These are phyloP conservation scores for Marasmius tenuissimus DNA, from an alignment of 1,284 basidiomycete genomes.

Conservation along the genomic window DNA sequence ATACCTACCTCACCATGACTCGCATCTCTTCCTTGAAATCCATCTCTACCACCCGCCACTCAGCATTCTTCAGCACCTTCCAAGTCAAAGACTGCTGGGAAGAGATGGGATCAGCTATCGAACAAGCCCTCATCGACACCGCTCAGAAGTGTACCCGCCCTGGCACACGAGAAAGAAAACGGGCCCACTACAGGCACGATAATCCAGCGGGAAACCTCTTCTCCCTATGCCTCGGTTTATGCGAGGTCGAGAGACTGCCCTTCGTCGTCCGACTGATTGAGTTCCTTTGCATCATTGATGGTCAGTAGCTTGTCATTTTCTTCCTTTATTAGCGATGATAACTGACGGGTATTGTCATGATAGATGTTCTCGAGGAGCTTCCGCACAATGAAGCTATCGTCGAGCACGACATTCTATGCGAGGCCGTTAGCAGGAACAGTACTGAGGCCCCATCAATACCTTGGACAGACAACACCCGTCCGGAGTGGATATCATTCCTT, in stretches of 20 bases:
- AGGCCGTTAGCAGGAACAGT: constrained; percentile 12
- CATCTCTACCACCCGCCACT: constrained; percentile 7
- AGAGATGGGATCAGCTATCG: constrained; percentile 15
- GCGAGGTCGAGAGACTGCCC: constrained; percentile 17
- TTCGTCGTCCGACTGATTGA: constrained; percentile 19
- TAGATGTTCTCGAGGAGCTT: constrained; percentile 22
- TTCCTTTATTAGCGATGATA: not conserved
- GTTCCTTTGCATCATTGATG: constrained; percentile 23
- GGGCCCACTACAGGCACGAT: constrained; percentile 19
- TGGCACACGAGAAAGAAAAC: constrained; percentile 17
- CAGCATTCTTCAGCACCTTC: constrained; percentile 21
- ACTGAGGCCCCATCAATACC: not conserved
- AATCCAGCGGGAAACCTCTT: constrained; percentile 23
- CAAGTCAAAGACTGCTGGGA: constrained; percentile 17
- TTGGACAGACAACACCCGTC: not conserved
- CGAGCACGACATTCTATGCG: constrained; percentile 21
- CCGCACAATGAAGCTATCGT: constrained; percentile 16
- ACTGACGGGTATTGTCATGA: not conserved
- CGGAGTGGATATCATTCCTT: constrained; percentile 12
- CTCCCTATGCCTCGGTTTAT: constrained; percentile 16
- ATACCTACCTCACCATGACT: not conserved
- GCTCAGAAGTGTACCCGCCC: constrained; percentile 18
- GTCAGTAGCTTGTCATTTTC: constrained; percentile 4
- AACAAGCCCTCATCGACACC: constrained; percentile 16
- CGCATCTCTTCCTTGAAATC: not conserved